Base-by-base conservation (phyloP, 2,329 filamentous ascomycete genomes). In the Phaeosphaeriaceae sp. region DNA sequence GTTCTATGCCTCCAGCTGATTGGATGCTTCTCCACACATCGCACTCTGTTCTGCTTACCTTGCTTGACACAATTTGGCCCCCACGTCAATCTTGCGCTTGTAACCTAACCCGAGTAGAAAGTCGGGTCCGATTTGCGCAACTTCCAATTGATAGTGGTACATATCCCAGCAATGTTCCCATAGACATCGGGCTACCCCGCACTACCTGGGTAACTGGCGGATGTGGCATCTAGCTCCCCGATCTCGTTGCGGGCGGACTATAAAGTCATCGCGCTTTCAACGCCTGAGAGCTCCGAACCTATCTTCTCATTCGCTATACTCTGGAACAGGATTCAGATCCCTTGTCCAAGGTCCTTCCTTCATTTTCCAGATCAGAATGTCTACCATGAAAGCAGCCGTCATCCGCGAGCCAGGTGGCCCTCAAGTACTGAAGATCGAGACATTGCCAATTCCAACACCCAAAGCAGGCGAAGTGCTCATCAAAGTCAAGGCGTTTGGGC, bases 331-430 rank as follows among this genome's bases (percentile, higher is more conserved):
- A 15, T 36, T 15, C 6, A 13, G 25, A 7, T 36, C 13, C 6
- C 31, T 7, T 15, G 7, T 7, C 13, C 6, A 3, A 36, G 3
- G 31, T 36, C 6, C 13, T 36, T 36, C 13, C 3, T 36, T 13
- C 11, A 36, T 11, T 15, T 11, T 15, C 6, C 31, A 11, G 21
- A 78, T 13, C 31, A 36, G 31, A 36, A 36, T 36, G 31, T 36
- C 31, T 3, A 36, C 72, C 9, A 83, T 83, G 82, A 79, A 78
- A 67, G 81, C 81, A 31, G 76, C 76, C 22, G 76, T 82, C 27
- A 78, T 81, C 50, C 70, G 75, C 66, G 66, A 67, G 13, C 65
- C 79, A 17, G 81, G 81, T 40, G 69, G 69, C 2, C 75, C 80
- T 7, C 71, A 77, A 19, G 76, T 76, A 25, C 77, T 83, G 64